Evolutionary conservation across 768 basidiomycete species (phyloP).

Genomic region (Mycena amicta): DNA sequence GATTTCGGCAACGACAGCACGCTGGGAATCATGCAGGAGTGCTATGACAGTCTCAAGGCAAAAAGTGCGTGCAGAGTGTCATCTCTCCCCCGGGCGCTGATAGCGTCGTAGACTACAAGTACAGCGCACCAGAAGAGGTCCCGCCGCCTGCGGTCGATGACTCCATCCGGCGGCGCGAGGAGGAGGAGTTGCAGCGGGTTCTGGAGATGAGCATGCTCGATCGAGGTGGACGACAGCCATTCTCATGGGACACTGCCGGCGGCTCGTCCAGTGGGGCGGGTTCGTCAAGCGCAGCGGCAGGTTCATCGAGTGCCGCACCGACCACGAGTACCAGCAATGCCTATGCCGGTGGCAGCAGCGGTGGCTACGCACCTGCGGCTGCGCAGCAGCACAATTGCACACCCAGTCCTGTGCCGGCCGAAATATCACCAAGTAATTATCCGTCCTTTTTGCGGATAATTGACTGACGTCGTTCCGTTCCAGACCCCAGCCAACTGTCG

Average conservation of each 20-base stretch:
- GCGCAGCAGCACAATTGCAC: slow-evolving; percentile 23
- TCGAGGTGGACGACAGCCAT: slow-evolving; percentile 73
- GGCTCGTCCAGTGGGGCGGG: slow-evolving; percentile 1
- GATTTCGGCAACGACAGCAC: slow-evolving; percentile 82
- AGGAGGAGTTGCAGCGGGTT: slow-evolving; percentile 92
- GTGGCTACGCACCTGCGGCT: slow-evolving; percentile 22
- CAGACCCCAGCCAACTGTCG: slow-evolving; percentile 19
- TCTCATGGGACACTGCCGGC: slow-evolving; percentile 26
- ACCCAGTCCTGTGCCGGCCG: slow-evolving; percentile 16
- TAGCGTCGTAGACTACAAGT: slow-evolving; percentile 62
- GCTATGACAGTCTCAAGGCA: slow-evolving; percentile 76
- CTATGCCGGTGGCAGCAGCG: neutral
- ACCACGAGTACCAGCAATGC: slow-evolving; percentile 25
- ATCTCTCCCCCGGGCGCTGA: neutral
- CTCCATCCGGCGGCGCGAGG: slow-evolving; percentile 80
- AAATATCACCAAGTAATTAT: slow-evolving; percentile 2
- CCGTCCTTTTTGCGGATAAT: neutral
- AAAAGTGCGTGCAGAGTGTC: slow-evolving; percentile 70
- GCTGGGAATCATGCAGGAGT: slow-evolving; percentile 89
- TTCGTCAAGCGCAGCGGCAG: neutral
- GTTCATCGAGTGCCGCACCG: neutral
- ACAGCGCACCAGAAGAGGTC: slow-evolving; percentile 61
- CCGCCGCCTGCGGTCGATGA: slow-evolving; percentile 75
- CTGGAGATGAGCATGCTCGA: slow-evolving; percentile 93
- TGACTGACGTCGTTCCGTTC: too few species aligned